Evolutionary conservation across 345 rosid species (phyloP).

Genomic region (Dipteronia sinensis): DNA sequence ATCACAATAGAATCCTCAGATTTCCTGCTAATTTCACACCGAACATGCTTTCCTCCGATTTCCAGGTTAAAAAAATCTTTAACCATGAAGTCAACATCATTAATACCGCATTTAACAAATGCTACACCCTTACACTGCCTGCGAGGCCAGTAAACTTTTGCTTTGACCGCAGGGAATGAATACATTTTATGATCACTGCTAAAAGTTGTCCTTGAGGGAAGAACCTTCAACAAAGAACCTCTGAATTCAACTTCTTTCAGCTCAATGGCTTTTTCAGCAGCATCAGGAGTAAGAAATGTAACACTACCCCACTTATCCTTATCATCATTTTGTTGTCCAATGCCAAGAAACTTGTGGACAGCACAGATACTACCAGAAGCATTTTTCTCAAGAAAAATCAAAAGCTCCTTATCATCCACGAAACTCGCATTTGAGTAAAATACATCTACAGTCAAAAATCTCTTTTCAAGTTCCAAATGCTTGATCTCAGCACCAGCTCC

Average conservation of each 20-base stretch:
- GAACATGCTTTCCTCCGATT: constrained; percentile 50
- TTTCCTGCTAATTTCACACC: constrained; percentile 39
- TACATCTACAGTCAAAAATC: constrained; percentile 66
- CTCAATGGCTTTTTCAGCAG: constrained; percentile 66
- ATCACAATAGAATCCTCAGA: constrained; percentile 42
- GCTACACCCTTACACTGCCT: constrained; percentile 61
- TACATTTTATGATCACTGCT: constrained; percentile 50
- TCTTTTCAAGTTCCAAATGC: constrained; percentile 81
- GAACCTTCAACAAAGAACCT: constrained; percentile 61
- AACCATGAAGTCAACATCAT: constrained; percentile 47
- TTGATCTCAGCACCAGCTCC: constrained; percentile 90
- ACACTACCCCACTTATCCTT: constrained; percentile 80
- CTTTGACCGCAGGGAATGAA: constrained; percentile 71
- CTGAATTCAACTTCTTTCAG: constrained; percentile 50
- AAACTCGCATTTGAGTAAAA: constrained; percentile 41
- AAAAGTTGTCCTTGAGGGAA: constrained; percentile 47
- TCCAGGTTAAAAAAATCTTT: constrained; percentile 40
- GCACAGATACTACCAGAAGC: constrained; percentile 62
- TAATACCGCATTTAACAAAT: constrained; percentile 45
- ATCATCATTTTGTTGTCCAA: constrained; percentile 50
- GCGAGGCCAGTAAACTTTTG: constrained; percentile 76
- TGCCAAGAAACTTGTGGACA: constrained; percentile 45
- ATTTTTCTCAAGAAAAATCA: constrained; percentile 61
- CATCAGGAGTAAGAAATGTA: constrained; percentile 75
- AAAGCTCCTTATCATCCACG: constrained; percentile 66